These are phyloP conservation scores for Vitis rupestris DNA, from an alignment of 164 flowering plant genomes.

Conservation along the genomic window DNA sequence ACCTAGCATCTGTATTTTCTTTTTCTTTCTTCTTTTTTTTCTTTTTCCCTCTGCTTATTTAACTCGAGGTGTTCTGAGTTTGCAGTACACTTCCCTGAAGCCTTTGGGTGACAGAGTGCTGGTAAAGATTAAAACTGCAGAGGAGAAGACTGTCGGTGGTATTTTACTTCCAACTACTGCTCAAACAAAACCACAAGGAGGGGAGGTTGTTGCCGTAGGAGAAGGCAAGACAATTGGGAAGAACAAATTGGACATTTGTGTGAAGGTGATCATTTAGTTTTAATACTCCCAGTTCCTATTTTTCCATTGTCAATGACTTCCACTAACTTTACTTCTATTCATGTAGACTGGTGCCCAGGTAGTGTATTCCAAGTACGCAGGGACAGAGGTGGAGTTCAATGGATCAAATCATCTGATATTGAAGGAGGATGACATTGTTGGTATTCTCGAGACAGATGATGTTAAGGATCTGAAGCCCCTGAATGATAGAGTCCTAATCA, in stretches of 20 bases:
- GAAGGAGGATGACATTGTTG: slow-evolving; percentile 95
- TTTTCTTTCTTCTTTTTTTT: background rate
- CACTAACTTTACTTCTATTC: slow-evolving; percentile 7
- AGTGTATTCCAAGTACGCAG: slow-evolving; percentile 93
- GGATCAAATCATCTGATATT: slow-evolving; percentile 74
- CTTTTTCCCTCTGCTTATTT: background rate
- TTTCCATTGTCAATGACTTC: background rate
- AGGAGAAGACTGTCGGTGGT: slow-evolving; percentile 82
- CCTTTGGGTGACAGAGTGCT: slow-evolving; percentile 93
- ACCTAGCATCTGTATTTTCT: background rate
- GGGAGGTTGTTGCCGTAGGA: slow-evolving; percentile 93
- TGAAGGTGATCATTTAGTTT: slow-evolving; percentile 47
- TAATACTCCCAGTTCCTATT: background rate
- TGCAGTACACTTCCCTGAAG: slow-evolving; percentile 79
- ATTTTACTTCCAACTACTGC: slow-evolving; percentile 83
- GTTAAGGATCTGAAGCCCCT: slow-evolving; percentile 84
- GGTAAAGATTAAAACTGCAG: slow-evolving; percentile 67
- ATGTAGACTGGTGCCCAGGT: slow-evolving; percentile 73
- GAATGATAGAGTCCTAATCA: slow-evolving; percentile 78
- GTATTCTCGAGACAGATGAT: slow-evolving; percentile 86
- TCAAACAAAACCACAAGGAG: slow-evolving; percentile 83
- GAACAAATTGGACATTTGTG: slow-evolving; percentile 53
- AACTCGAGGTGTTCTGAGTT: background rate
- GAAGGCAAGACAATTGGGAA: slow-evolving; percentile 85
- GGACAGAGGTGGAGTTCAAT: slow-evolving; percentile 84